Evolutionary conservation across 2,329 filamentous ascomycete species (phyloP), one percentile per base, ranked within the genome.

Genomic region (Gliomastix tumulicola): DNA sequence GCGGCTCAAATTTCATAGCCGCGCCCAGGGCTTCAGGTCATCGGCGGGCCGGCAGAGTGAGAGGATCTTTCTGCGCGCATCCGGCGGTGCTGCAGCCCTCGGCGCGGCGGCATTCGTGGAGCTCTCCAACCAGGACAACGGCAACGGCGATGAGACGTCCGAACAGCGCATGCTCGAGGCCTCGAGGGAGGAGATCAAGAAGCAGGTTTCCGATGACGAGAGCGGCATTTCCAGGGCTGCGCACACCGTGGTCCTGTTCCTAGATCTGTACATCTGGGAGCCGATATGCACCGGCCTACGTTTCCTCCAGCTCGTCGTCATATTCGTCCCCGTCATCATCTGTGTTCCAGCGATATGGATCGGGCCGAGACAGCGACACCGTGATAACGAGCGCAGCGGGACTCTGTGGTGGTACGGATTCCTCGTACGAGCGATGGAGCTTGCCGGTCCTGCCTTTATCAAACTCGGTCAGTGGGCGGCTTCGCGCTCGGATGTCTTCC

Each of bases 381-480:
- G 72, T 39, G 82, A 88, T 48, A 78, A 86, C 45, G 87, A 95
- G 63, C 74, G 87, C 43, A 71, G 66, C 6, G 90, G 92, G 1
- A 89, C 89, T 0, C 53, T 97, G 4, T 95, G 86, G 88, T 98
- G 92, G 92, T 98, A 96, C 63, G 69, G 69, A 4, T 92, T 95
- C 51, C 62, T 98, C 27, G 88, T 97, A 9, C 74, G 70, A 40
- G 74, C 84, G 20, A 97, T 98, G 92, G 90, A 98, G 62, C 74
- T 81, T 54, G 88, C 90, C 15, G 92, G 92, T 0, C 89, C 92
- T 31, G 88, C 92, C 1, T 98, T 98, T 54, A 98, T 98, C 65
- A 98, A 98, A 80, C 77, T 98, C 37, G 92, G 92, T 13, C 92
- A 98, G 79, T 98, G 92, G 92, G 92, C 92, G 15, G 92, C 92